Percentiles rank a stretch among this genome's conserved stretches.
These are phyloP conservation scores for Thelephora ganbajun DNA, from an alignment of 768 basidiomycete species.

Conservation along the genomic window DNA sequence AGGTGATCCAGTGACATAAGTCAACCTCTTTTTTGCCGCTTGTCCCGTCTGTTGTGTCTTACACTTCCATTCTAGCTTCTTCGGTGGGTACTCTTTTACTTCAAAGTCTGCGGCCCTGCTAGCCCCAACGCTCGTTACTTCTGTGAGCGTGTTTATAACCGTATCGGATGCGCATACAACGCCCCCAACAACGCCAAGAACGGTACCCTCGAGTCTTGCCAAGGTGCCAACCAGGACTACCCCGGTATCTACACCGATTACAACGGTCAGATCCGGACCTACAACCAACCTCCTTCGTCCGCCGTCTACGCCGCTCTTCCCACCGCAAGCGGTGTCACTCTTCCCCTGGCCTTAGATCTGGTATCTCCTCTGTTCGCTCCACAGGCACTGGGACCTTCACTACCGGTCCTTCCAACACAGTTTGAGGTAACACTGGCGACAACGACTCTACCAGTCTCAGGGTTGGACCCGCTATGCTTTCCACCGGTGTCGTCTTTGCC, in stretches of 20 bases:
- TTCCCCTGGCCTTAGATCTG: slow-evolving; percentile 4
- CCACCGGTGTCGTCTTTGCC: slow-evolving; percentile 19
- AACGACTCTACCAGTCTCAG: slow-evolving; percentile 11
- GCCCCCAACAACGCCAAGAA: slow-evolving; percentile 16
- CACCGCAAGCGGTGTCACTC: slow-evolving; percentile 5
- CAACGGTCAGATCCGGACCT: slow-evolving; percentile 9
- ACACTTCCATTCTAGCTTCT: slow-evolving; percentile 10
- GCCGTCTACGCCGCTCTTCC: slow-evolving; percentile 7
- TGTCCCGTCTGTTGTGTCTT: neutral
- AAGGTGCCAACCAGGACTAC: slow-evolving; percentile 19
- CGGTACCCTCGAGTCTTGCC: slow-evolving; percentile 16
- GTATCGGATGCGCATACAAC: slow-evolving; percentile 19
- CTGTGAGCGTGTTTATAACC: slow-evolving; percentile 19
- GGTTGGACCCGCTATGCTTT: slow-evolving; percentile 17
- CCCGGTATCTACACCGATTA: slow-evolving; percentile 11
- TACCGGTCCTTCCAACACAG: slow-evolving; percentile 5
- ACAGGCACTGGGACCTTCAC: neutral
- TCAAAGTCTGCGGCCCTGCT: slow-evolving; percentile 20
- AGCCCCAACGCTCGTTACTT: slow-evolving; percentile 10
- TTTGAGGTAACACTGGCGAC: slow-evolving; percentile 1
- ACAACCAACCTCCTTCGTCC: slow-evolving; percentile 9
- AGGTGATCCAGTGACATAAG: slow-evolving; percentile 17
- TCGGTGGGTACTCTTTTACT: slow-evolving; percentile 18
- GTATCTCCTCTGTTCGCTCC: slow-evolving; percentile 4
- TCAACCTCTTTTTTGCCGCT: neutral